Percentiles rank a stretch among this genome's conserved stretches.
Evolutionary conservation across 495 filamentous ascomycete genomes (phyloP).

Genomic region (Trichoderma orchidacearum): DNA sequence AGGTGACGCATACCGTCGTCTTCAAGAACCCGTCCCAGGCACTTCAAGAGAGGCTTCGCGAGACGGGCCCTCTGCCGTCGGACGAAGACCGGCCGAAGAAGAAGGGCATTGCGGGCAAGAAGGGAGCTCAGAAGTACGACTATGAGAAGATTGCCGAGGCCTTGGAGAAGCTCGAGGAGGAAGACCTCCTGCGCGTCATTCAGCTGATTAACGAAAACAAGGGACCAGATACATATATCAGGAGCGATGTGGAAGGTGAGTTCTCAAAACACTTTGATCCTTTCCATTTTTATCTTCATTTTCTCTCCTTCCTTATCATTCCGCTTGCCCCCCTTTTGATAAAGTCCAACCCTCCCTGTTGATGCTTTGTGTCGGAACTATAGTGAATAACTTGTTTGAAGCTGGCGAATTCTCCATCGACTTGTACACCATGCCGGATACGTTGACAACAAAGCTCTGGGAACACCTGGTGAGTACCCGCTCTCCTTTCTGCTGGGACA

Average conservation of each 20-base stretch:
- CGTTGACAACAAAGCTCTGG: slow-evolving; percentile 80
- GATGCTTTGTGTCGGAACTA: neutral
- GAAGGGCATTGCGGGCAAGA: slow-evolving; percentile 39
- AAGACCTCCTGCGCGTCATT: slow-evolving; percentile 81
- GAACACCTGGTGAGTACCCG: slow-evolving; percentile 43
- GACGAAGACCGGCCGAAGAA: slow-evolving; percentile 49
- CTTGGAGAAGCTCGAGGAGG: slow-evolving; percentile 26
- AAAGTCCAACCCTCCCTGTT: neutral
- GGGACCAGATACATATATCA: slow-evolving; percentile 78
- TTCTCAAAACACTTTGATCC: slow-evolving; percentile 3
- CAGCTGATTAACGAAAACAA: slow-evolving; percentile 98
- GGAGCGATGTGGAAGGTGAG: slow-evolving; percentile 92
- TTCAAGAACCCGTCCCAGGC: slow-evolving; percentile 89
- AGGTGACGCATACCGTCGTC: slow-evolving; percentile 63
- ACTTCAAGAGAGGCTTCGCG: slow-evolving; percentile 56
- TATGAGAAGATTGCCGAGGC: slow-evolving; percentile 91
- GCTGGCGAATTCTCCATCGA: slow-evolving; percentile 98
- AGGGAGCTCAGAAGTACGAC: slow-evolving; percentile 56
- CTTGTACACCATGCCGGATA: slow-evolving; percentile 84
- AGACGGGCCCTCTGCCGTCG: slow-evolving; percentile 71
- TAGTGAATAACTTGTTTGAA: slow-evolving; percentile 20
- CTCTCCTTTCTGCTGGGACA: too few species aligned
- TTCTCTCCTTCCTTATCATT: neutral
- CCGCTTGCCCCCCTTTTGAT: neutral
- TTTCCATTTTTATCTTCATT: neutral